Conservation (phyloP, 176 grass and related monocot species). For the Stipa capillata region DNA sequence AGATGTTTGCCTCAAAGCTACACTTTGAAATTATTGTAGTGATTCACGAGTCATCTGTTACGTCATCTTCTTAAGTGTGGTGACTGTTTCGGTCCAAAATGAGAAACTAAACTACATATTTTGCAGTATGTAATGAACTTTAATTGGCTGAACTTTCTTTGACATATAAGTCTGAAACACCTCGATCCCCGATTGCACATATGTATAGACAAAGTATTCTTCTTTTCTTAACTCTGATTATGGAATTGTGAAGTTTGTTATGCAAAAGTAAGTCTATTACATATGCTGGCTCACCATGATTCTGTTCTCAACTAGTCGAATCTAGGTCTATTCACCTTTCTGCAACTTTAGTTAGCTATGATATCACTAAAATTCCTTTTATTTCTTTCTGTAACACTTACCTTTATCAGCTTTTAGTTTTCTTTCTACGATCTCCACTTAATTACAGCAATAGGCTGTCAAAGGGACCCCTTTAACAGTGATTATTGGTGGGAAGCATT, state of each 20-base stretch:
- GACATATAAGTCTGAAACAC: neutral
- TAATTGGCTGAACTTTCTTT: neutral
- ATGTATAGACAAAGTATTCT: neutral
- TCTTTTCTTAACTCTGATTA: neutral
- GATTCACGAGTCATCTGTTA: neutral
- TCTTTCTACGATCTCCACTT: neutral
- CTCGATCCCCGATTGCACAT: neutral
- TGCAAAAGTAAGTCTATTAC: neutral
- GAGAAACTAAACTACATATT: neutral
- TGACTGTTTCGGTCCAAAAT: neutral
- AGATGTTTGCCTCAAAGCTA: neutral
- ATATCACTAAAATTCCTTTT: neutral
- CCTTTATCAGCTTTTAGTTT: neutral
- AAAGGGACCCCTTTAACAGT: too few relatives aligned
- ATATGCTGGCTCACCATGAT: neutral
- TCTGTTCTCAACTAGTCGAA: neutral
- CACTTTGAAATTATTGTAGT: neutral
- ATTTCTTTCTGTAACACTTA: neutral
- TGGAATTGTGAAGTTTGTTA: neutral
- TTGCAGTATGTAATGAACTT: neutral
- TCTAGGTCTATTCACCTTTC: neutral
- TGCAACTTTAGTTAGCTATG: neutral
- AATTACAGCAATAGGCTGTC: neutral
- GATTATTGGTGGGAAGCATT: too few relatives aligned
- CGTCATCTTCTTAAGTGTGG: neutral